A percentile compares a stretch with the other conserved stretches of the same genome.
These are phyloP conservation scores for Neopestalotiopsis sp. DNA, from an alignment of 2,329 filamentous ascomycete species.

Conservation along the genomic window DNA sequence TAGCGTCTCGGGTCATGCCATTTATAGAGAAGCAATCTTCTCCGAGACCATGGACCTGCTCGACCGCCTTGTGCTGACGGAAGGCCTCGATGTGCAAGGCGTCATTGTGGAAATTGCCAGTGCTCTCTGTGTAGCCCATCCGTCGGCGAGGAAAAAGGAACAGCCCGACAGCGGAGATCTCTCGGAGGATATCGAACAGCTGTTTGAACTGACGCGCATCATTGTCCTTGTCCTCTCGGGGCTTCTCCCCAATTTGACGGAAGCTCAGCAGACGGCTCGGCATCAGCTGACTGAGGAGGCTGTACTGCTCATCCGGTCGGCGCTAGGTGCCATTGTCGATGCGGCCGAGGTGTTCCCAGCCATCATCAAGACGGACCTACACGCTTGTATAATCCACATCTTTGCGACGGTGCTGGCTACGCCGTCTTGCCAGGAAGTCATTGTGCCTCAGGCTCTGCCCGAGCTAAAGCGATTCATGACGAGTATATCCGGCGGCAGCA, in stretches of 20 bases:
- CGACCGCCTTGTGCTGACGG: slow-evolving; percentile 89
- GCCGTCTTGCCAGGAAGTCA: slow-evolving; percentile 82
- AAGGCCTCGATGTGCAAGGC: slow-evolving; percentile 84
- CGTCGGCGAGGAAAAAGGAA: slow-evolving; percentile 76
- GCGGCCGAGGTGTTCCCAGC: slow-evolving; percentile 94
- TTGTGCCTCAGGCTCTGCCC: slow-evolving; percentile 87
- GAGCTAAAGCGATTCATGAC: slow-evolving; percentile 91
- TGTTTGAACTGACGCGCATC: slow-evolving; percentile 95
- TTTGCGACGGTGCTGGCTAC: slow-evolving; percentile 93
- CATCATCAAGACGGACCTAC: slow-evolving; percentile 94
- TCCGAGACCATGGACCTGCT: slow-evolving; percentile 96
- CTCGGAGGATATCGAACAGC: slow-evolving; percentile 95
- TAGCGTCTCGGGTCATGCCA: slow-evolving; percentile 92
- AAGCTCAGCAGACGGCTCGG: slow-evolving; percentile 67
- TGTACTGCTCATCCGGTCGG: slow-evolving; percentile 76
- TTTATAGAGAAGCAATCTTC: slow-evolving; percentile 95
- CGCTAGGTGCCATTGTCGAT: slow-evolving; percentile 88
- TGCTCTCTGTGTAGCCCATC: slow-evolving; percentile 88
- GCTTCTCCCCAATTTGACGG: slow-evolving; percentile 80
- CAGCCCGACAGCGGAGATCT: slow-evolving; percentile 76
- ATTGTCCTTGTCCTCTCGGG: slow-evolving; percentile 92
- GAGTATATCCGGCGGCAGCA: slow-evolving; percentile 63
- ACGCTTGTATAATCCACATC: slow-evolving; percentile 96
- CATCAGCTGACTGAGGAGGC: slow-evolving; percentile 88
- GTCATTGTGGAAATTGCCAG: slow-evolving; percentile 95